A percentile compares a stretch with the other conserved stretches of the same genome.
Conservation (phyloP, 805 yeast species). For the Monosporozyma aerobia region DNA sequence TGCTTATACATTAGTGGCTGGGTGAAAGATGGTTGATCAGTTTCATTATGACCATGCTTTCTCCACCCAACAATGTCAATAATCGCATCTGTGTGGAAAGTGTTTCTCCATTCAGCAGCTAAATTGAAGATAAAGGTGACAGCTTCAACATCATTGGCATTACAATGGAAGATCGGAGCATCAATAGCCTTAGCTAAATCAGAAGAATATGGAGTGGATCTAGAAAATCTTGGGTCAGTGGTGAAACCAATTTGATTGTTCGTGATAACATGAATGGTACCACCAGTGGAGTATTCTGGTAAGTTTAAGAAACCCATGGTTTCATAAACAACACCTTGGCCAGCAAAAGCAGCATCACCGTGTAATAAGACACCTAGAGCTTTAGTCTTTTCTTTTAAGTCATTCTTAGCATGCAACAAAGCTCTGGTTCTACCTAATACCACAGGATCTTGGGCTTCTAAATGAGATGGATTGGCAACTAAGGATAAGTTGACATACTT, state of each 20-base stretch:
- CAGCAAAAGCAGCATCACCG: conserved; percentile 99
- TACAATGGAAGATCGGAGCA: conserved; percentile 98
- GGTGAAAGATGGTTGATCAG: conserved; percentile 98
- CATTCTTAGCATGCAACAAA: conserved; percentile 82
- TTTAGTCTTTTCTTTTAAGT: conserved; percentile 71
- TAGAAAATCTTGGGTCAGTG: conserved; percentile 93
- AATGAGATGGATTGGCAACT: conserved; percentile 98
- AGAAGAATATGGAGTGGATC: conserved; percentile 97
- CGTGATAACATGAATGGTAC: conserved; percentile 91
- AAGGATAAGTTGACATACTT: conserved; percentile 88
- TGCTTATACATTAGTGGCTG: conserved; percentile 95
- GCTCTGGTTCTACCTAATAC: conserved; percentile 98
- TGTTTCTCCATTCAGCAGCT: conserved; percentile 98
- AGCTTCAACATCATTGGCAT: conserved; percentile 96
- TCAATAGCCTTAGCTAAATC: conserved; percentile 94
- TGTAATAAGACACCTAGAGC: conserved; percentile 90
- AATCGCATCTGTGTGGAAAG: conserved; percentile 92
- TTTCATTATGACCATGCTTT: conserved; percentile 98
- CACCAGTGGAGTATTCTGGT: conserved; percentile 97
- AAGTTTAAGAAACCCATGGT: conserved; percentile 89
- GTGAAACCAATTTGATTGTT: conserved; percentile 99
- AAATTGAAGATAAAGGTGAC: conserved; percentile 83
- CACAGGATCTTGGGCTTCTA: conserved; percentile 98
- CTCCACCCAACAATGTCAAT: conserved; percentile 97
- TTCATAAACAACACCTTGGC: conserved; percentile 98